Percentiles rank a stretch among this genome's conserved stretches.
Conservation (phyloP, 2,329 filamentous ascomycete genomes). For the Beauveria brongniartii region DNA sequence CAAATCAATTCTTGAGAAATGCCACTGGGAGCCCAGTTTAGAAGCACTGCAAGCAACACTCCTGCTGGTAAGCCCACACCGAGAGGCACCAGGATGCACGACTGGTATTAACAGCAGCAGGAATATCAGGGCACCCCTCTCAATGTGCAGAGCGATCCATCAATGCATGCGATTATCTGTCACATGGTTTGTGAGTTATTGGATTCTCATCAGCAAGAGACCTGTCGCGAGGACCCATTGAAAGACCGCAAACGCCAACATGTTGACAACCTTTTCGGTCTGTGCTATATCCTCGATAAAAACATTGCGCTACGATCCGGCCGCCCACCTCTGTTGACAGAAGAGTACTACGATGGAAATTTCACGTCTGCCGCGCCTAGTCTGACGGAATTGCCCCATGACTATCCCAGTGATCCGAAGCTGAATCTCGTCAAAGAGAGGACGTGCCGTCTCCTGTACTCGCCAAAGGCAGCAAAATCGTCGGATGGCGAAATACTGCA, state of each 20-base stretch:
- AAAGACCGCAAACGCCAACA: slow-evolving; percentile 1
- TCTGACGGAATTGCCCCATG: background rate
- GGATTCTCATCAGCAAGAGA: background rate
- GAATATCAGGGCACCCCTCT: background rate
- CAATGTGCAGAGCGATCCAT: background rate
- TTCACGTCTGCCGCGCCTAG: slow-evolving; percentile 24
- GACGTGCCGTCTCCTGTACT: slow-evolving; percentile 16
- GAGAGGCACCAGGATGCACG: background rate
- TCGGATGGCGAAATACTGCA: slow-evolving; percentile 19
- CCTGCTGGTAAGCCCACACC: slow-evolving; percentile 12
- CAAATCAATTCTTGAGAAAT: background rate
- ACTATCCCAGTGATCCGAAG: slow-evolving; percentile 7
- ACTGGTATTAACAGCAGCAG: background rate
- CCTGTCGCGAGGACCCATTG: background rate
- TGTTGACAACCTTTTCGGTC: slow-evolving; percentile 18
- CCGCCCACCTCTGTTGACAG: slow-evolving; percentile 21
- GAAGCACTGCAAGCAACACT: slow-evolving; percentile 12
- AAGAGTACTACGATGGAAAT: slow-evolving; percentile 44
- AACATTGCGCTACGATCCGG: slow-evolving; percentile 18
- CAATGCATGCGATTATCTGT: slow-evolving; percentile 10
- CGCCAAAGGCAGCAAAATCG: slow-evolving; percentile 14
- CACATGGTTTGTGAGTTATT: slow-evolving; percentile 13
- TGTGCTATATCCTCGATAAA: slow-evolving; percentile 22
- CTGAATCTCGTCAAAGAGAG: slow-evolving; percentile 17
- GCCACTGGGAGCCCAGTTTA: background rate